phyloP scores from a whole-genome alignment of 106 monocot genomes.

The Agapanthus africanus region DNA sequence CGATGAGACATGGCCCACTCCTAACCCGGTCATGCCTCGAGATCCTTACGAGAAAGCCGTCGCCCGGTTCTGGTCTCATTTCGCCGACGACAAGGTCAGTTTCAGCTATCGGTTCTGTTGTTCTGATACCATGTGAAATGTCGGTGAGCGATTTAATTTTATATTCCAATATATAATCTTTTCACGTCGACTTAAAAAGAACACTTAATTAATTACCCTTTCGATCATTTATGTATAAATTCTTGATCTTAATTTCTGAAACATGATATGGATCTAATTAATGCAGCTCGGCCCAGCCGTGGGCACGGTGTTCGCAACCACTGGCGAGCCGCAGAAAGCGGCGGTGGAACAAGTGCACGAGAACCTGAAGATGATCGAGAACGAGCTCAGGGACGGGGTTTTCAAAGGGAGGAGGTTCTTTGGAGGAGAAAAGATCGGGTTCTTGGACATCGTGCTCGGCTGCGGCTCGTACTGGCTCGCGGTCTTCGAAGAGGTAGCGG shows the following conservation, averaged over 20 bases:
- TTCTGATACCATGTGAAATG: too few species aligned
- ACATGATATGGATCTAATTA: too few species aligned
- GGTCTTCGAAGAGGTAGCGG: slow-evolving; percentile 54
- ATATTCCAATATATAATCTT: too few species aligned
- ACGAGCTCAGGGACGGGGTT: slow-evolving; percentile 52
- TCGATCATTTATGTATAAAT: too few species aligned
- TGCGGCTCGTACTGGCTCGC: slow-evolving; percentile 69
- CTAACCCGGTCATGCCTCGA: slow-evolving; percentile 26
- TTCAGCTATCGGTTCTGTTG: too few species aligned
- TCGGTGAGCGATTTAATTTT: too few species aligned
- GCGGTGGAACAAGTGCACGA: slow-evolving; percentile 45
- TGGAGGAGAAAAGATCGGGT: slow-evolving; percentile 60
- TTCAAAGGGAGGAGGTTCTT: slow-evolving; percentile 76
- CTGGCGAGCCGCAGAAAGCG: slow-evolving; percentile 40
- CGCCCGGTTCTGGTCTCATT: slow-evolving; percentile 59
- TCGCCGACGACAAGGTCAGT: slow-evolving; percentile 56
- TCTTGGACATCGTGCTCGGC: slow-evolving; percentile 71
- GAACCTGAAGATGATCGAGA: slow-evolving; percentile 50
- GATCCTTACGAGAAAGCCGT: slow-evolving; percentile 44
- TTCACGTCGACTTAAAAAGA: too few species aligned
- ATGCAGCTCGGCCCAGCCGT: slow-evolving; percentile 50
- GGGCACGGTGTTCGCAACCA: slow-evolving; percentile 43
- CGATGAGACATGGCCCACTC: slow-evolving; percentile 35
- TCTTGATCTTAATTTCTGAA: too few species aligned
- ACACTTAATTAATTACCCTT: too few species aligned